phyloP scores from a whole-genome alignment of 2,329 filamentous ascomycete species.

The Dothideomycetes sp. region DNA sequence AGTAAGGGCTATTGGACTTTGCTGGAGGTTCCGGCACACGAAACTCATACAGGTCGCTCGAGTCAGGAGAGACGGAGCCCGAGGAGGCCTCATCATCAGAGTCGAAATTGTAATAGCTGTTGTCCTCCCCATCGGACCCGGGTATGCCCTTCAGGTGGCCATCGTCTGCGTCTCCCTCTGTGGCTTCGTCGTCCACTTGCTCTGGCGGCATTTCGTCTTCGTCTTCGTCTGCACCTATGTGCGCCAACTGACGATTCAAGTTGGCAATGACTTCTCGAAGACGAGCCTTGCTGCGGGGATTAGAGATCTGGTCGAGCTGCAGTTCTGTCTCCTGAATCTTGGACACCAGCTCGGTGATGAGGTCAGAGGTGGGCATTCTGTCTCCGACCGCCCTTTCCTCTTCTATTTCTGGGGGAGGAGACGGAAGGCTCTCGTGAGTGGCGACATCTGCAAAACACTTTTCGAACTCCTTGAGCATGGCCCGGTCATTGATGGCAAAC shows the following conservation, averaged over 20 bases:
- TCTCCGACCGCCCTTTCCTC: not conserved
- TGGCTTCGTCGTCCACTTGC: slow-evolving; percentile 12
- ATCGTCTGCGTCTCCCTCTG: slow-evolving; percentile 11
- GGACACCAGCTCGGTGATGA: slow-evolving; percentile 16
- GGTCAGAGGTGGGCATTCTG: slow-evolving; percentile 5
- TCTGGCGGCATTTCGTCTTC: slow-evolving; percentile 15
- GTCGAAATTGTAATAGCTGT: slow-evolving; percentile 20
- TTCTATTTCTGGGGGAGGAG: slow-evolving; percentile 9
- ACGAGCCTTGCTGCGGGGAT: slow-evolving; percentile 17
- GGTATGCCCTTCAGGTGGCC: slow-evolving; percentile 11
- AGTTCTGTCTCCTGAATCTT: slow-evolving; percentile 22
- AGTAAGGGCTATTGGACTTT: not conserved
- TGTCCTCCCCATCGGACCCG: slow-evolving; percentile 19
- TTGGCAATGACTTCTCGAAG: slow-evolving; percentile 20
- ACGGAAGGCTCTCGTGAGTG: slow-evolving; percentile 10
- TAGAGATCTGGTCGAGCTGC: slow-evolving; percentile 21
- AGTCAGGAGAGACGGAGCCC: slow-evolving; percentile 15
- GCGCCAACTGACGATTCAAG: slow-evolving; percentile 21
- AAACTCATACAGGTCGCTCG: slow-evolving; percentile 19
- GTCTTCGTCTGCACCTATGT: slow-evolving; percentile 18
- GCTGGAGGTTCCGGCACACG: slow-evolving; percentile 9
- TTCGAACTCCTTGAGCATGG: slow-evolving; percentile 43
- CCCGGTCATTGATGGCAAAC: slow-evolving; percentile 46
- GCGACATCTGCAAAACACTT: slow-evolving; percentile 31
- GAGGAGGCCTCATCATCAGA: slow-evolving; percentile 12